Base-by-base conservation (phyloP, 305 asterid genomes). In the Withania somnifera region DNA sequence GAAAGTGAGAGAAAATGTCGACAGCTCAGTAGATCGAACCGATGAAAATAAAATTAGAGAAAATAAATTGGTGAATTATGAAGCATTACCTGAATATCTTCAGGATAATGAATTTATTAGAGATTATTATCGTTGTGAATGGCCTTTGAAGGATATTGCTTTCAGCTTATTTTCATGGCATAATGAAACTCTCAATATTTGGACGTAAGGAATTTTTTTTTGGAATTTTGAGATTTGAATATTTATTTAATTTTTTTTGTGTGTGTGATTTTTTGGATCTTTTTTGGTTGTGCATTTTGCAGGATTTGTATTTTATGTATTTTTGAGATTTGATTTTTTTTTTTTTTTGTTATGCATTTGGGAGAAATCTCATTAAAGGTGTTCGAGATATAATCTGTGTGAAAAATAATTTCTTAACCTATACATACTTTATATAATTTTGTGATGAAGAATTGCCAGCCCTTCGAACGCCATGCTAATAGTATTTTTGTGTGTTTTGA, bases 161-260 rank as follows among this genome's bases (percentile, higher is more conserved):
- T 87, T 88, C 82, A 94, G 98, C 91, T 81, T 92, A 60, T 94
- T 94, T 88, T 86, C 94, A 26, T 54, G 91, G 90, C 98, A 94
- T 85, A 94, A 94, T 47, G 98, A 94, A 80, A 94, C 97, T 56
- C 89, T 94, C 82, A 94, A 94, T 81, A 88, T 94, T 42, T 94
- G 98, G 97, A 91, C 97, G 97, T 94, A 76, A 86, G 95, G 14
- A 32, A 5, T 50, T 1, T 1, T 13, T 15, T 63, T 63, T 14
- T 14, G 22, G 42, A 19, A 6, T 6, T 63, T 63, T 63, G 71
- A 63, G 71, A 28, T 63, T 30, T 28, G 69, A 30, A 61, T 61
- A 26, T 26, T 2, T 26, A 13, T 60, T 26, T 0, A 13, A 3
- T 7, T 64, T 32, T 63, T 45, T 45, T 45, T 40, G n/a, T n/a